Conservation (phyloP, 768 basidiomycete genomes). For the Rhizopogon rudus region DNA sequence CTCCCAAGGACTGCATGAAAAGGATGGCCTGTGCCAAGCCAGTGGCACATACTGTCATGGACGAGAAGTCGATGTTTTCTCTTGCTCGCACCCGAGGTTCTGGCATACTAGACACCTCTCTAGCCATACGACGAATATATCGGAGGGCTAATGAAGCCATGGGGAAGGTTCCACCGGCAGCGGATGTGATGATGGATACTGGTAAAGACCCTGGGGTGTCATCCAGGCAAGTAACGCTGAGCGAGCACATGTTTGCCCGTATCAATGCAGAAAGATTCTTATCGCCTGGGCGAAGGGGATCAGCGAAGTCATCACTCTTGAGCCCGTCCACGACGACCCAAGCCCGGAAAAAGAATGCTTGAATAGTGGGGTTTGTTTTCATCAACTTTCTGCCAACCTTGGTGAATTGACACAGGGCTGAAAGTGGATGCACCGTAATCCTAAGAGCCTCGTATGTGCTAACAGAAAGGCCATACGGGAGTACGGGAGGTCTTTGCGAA, state of each 20-base stretch:
- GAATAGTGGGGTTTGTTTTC: neutral
- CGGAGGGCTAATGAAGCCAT: slow-evolving; percentile 4
- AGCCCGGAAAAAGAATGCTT: slow-evolving; percentile 1
- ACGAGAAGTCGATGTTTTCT: neutral
- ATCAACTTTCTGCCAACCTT: neutral
- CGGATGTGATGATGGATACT: neutral
- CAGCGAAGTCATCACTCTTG: neutral
- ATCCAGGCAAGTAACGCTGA: slow-evolving; percentile 1
- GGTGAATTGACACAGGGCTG: slow-evolving; percentile 1
- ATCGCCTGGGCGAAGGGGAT: neutral
- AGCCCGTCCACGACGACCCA: neutral
- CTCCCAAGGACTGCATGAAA: neutral
- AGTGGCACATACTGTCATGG: slow-evolving; percentile 1
- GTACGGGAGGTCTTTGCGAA: neutral
- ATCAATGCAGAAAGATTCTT: slow-evolving; percentile 1
- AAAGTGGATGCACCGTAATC: slow-evolving; percentile 1
- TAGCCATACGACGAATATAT: slow-evolving; percentile 3
- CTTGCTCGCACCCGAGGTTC: neutral
- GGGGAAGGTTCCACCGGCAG: neutral
- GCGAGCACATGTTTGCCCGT: slow-evolving; percentile 1
- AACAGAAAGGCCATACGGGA: neutral
- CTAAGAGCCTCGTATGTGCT: slow-evolving; percentile 1
- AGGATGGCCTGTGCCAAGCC: slow-evolving; percentile 3
- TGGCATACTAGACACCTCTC: slow-evolving; percentile 3
- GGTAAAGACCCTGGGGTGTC: neutral